Percentiles rank a stretch among this genome's conserved stretches.
phyloP scores from a whole-genome alignment of 228 moss, liverwort and hornwort species.

The Sphagnum fallax region DNA sequence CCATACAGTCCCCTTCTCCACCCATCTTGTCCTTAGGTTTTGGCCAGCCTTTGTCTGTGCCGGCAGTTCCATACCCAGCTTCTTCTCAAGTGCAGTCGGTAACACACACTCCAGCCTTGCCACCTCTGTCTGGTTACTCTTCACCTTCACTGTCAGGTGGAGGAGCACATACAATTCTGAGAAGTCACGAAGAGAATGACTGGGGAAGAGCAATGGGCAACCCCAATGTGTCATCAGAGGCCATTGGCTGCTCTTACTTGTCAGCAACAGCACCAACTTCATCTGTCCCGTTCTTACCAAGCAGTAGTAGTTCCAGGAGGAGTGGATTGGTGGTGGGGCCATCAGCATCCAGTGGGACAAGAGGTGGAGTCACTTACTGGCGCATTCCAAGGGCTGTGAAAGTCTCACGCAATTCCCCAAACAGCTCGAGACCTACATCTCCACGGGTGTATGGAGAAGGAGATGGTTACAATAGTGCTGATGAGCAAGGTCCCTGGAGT shows the following conservation, averaged over 20 bases:
- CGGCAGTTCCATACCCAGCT: constrained; percentile 17
- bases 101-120: constrained; percentile 10
- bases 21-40: constrained; percentile 23
- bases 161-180: constrained; percentile 28
- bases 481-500: constrained; percentile 84
- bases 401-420: constrained; percentile 70
- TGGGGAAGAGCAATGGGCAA: constrained; percentile 26
- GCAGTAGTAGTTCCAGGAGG: constrained; percentile 42
- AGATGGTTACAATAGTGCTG: constrained; percentile 93
- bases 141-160: constrained; percentile 7
- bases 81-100: constrained; percentile 13
- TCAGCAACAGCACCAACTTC: constrained; percentile 19
- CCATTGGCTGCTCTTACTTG: constrained; percentile 60
- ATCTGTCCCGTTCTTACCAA: constrained; percentile 38
- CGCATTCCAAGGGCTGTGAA: constrained; percentile 54
- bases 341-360: constrained; percentile 45
- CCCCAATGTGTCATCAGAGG: constrained; percentile 21
- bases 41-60: constrained; percentile 12
- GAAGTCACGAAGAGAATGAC: constrained; percentile 39
- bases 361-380: constrained; percentile 50
- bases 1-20: constrained; percentile 9
- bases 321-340: constrained; percentile 79
- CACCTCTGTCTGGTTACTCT: constrained; percentile 17
- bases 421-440: constrained; percentile 81
- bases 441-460: constrained; percentile 83